A percentile compares a stretch with the other conserved stretches of the same genome.
phyloP scores from a whole-genome alignment of 2,329 filamentous ascomycete genomes.

The Incumbomyces lentus region DNA sequence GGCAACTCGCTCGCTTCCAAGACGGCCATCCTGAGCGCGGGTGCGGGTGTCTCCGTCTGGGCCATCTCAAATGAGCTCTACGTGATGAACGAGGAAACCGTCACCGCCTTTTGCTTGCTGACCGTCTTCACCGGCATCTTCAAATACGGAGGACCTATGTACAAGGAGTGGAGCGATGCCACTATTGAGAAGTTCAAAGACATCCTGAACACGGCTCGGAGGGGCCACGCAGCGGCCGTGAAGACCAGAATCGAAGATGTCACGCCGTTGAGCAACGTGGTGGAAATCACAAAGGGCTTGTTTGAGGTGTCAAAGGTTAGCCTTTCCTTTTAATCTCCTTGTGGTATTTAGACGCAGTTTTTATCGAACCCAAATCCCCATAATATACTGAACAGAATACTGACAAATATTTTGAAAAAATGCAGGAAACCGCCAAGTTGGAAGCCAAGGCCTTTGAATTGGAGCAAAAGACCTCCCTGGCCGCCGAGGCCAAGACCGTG shows the following conservation, averaged over 20 bases:
- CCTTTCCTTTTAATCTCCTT: neutral
- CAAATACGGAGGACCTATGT: constrained; percentile 86
- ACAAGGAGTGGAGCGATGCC: constrained; percentile 81
- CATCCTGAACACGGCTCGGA: constrained; percentile 87
- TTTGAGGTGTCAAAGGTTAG: constrained; percentile 96
- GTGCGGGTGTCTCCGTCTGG: constrained; percentile 80
- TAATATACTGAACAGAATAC: neutral
- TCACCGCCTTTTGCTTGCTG: constrained; percentile 84
- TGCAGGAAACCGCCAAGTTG: constrained; percentile 86
- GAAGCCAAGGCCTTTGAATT: constrained; percentile 95
- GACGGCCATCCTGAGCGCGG: constrained; percentile 90
- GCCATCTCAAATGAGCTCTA: constrained; percentile 99
- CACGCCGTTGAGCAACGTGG: constrained; percentile 84
- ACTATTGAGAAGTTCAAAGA: constrained; percentile 88
- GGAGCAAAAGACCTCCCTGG: constrained; percentile 89
- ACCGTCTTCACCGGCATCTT: constrained; percentile 86
- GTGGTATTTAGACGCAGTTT: too few species aligned
- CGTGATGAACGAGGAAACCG: constrained; percentile 97
- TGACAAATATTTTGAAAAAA: neutral
- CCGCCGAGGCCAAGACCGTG: constrained; percentile 84
- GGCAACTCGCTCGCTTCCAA: constrained; percentile 90
- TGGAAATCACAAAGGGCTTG: constrained; percentile 92
- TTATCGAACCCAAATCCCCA: too few species aligned
- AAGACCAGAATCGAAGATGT: constrained; percentile 90
- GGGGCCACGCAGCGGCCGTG: constrained; percentile 91